Evolutionary conservation across 495 filamentous ascomycete species (phyloP).

Genomic region (Astrothelium subdiscretum): DNA sequence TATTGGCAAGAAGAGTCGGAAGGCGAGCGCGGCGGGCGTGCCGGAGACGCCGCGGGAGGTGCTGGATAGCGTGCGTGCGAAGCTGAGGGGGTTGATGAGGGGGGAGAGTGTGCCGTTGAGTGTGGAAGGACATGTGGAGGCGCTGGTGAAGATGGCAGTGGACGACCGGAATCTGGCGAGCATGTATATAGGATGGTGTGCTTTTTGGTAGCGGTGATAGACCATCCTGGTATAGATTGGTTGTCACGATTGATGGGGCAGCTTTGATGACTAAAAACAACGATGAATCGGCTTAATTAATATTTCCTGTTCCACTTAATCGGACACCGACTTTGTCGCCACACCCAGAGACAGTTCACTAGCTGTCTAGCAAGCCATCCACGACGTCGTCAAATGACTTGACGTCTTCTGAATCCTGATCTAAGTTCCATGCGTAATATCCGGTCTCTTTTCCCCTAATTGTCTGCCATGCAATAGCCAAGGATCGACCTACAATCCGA

Average conservation of each 20-base stretch:
- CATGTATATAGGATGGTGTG: slow-evolving; percentile 99
- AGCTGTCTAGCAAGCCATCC: too few relatives aligned
- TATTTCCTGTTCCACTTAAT: too few relatives aligned
- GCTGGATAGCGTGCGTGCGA: slow-evolving; percentile 75
- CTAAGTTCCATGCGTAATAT: neutral
- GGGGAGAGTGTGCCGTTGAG: slow-evolving; percentile 82
- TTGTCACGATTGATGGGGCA: neutral
- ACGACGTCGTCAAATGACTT: neutral
- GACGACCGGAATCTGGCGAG: slow-evolving; percentile 61
- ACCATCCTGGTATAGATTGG: too few relatives aligned
- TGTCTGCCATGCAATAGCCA: neutral
- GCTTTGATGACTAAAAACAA: neutral
- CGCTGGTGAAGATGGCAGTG: slow-evolving; percentile 74
- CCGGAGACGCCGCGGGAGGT: slow-evolving; percentile 82
- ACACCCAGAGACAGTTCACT: too few relatives aligned
- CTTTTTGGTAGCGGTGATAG: slow-evolving; percentile 83
- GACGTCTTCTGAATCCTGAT: neutral
- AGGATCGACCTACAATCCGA: neutral
- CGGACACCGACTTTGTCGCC: too few relatives aligned
- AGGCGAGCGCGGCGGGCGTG: slow-evolving; percentile 47
- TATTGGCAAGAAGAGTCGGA: slow-evolving; percentile 57
- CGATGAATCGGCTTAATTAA: too few relatives aligned
- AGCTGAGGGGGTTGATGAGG: slow-evolving; percentile 71
- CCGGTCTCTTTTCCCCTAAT: neutral
- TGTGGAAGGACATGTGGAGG: slow-evolving; percentile 92